Evolutionary conservation across 2,329 filamentous ascomycete species (phyloP), one percentile per base, ranked within the genome.

Genomic region (Microdochium nivale): DNA sequence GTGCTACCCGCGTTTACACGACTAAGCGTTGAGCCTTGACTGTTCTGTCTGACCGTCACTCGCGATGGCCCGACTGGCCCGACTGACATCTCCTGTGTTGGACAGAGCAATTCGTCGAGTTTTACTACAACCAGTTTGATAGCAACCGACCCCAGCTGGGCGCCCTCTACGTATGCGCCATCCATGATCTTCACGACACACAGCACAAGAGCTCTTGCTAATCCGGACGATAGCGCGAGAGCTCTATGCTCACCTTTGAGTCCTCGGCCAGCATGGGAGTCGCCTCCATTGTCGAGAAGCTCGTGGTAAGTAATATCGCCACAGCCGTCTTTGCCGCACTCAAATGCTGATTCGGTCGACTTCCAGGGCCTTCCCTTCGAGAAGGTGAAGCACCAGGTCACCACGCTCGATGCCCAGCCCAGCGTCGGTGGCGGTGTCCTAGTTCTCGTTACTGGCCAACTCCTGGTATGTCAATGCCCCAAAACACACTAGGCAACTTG

Each of bases 191-290:
- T 3, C 27, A 32, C 7, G 50, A 23, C 40, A 24, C 21, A 25
- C 23, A 21, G 8, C 40, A 14, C 16, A 19, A 25, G 27, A 24
- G 21, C 33, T 25, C 43, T 46, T 55, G 43, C 54, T 35, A 49
- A 44, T 16, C 11, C 32, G 35, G 33, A 35, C 25, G 52, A 64
- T 60, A 96, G 90, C 83, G 87, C 64, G 80, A 86, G 3, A 70
- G 85, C 55, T 97, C 94, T 48, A 95, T 96, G 87, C 79, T 97
- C 71, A 96, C 92, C 49, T 97, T 96, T 65, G 90, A 97, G 79
- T 84, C 79, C 47, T 62, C 75, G 46, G 83, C 86, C 14, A 70
- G 81, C 54, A 76, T 83, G 63, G 91, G 92, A 56, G 72, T 74
- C 33, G 65, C 60, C 24, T 67, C 67, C 30, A 96, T 99, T 62